phyloP scores from a whole-genome alignment of 2,329 filamentous ascomycete genomes.

The Juglanconis oblonga region DNA sequence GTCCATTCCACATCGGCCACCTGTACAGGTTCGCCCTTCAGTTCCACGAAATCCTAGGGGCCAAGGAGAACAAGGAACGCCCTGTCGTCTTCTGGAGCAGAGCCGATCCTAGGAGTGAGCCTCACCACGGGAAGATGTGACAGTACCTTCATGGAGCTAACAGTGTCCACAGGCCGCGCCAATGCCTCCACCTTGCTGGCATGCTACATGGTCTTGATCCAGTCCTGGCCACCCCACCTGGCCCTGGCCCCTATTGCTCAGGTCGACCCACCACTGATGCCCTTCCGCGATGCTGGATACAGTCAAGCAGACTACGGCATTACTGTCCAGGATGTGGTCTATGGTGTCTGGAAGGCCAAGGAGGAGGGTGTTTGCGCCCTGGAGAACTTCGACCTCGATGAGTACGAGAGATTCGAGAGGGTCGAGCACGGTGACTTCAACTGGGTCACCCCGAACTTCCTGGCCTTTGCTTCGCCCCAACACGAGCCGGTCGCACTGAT shows the following conservation, averaged over 20 bases:
- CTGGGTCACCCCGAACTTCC: slow-evolving; percentile 93
- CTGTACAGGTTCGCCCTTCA: slow-evolving; percentile 94
- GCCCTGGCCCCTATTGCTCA: slow-evolving; percentile 94
- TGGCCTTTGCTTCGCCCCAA: slow-evolving; percentile 95
- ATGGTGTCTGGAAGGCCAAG: slow-evolving; percentile 98
- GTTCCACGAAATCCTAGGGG: slow-evolving; percentile 91
- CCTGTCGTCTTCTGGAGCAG: slow-evolving; percentile 96
- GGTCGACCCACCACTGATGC: slow-evolving; percentile 96
- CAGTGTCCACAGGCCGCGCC: slow-evolving; percentile 62
- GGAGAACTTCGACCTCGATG: slow-evolving; percentile 91
- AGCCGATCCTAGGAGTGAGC: slow-evolving; percentile 83
- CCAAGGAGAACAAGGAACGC: slow-evolving; percentile 83
- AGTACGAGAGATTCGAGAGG: slow-evolving; percentile 93
- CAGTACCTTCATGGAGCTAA: slow-evolving; percentile 23
- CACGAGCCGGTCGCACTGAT: slow-evolving; percentile 73
- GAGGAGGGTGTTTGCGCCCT: slow-evolving; percentile 89
- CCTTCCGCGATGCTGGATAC: slow-evolving; percentile 96
- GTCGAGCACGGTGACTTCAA: slow-evolving; percentile 99
- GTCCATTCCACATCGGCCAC: slow-evolving; percentile 94
- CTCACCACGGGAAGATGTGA: background rate
- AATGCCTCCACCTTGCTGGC: slow-evolving; percentile 94
- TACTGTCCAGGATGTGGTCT: slow-evolving; percentile 95
- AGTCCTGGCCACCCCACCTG: slow-evolving; percentile 94
- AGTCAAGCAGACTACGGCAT: slow-evolving; percentile 96
- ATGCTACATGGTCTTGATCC: slow-evolving; percentile 98